phyloP scores from a whole-genome alignment of 805 yeast species.

The Lipomyces yamadae region DNA sequence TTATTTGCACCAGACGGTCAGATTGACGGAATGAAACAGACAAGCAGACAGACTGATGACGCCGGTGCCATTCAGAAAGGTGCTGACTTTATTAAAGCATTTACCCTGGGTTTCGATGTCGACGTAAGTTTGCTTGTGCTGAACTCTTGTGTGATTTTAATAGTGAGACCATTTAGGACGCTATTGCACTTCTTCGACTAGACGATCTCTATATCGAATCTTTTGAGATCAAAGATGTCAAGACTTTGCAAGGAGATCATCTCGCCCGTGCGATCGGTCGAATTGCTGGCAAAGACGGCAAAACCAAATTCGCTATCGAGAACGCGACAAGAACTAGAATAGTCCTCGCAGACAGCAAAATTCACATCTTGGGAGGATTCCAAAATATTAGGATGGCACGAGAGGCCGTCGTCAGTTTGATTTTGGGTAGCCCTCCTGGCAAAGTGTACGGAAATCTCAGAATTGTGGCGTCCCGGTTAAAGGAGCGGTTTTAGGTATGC shows the following conservation, averaged over 20 bases:
- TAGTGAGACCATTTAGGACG: slow-evolving; percentile 53
- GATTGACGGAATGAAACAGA: slow-evolving; percentile 50
- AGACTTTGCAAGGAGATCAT: slow-evolving; percentile 94
- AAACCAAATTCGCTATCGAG: slow-evolving; percentile 97
- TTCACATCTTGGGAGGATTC: slow-evolving; percentile 96
- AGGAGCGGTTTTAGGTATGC: slow-evolving; percentile 77
- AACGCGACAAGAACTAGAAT: slow-evolving; percentile 98
- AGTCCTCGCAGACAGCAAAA: slow-evolving; percentile 94
- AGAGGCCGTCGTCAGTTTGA: slow-evolving; percentile 91
- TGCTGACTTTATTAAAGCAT: slow-evolving; percentile 94
- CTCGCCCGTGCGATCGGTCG: slow-evolving; percentile 98
- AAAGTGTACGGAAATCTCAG: slow-evolving; percentile 97
- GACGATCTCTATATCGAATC: slow-evolving; percentile 97
- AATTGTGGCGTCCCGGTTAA: slow-evolving; percentile 94
- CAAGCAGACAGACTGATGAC: slow-evolving; percentile 81
- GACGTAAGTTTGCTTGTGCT: slow-evolving; percentile 50
- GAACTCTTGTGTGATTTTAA: background rate
- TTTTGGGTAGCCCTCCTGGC: slow-evolving; percentile 98
- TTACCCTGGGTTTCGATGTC: slow-evolving; percentile 92
- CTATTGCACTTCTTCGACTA: slow-evolving; percentile 88
- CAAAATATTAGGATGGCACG: slow-evolving; percentile 98
- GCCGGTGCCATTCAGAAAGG: slow-evolving; percentile 97
- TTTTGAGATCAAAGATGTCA: slow-evolving; percentile 95
- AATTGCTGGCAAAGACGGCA: slow-evolving; percentile 99
- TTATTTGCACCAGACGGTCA: background rate